Conservation (phyloP, 352 stramenopile species). For the Phytopythium oedochilum region DNA sequence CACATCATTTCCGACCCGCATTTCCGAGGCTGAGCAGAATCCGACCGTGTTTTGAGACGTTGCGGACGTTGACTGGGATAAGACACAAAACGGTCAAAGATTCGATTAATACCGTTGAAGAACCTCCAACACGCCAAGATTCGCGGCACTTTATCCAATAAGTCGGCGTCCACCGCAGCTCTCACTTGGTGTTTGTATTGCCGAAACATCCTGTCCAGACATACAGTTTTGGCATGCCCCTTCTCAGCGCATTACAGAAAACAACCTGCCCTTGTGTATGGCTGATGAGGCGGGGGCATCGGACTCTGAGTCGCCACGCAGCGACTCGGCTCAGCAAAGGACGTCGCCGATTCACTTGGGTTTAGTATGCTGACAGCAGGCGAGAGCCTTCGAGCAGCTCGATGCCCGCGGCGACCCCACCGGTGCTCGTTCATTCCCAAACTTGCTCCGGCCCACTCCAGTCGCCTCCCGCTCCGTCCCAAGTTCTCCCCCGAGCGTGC, state of each 20-base stretch:
- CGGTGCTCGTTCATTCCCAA: slow-evolving; percentile 1
- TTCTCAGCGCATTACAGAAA: not conserved
- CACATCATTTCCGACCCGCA: too few relatives aligned
- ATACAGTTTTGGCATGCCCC: not conserved
- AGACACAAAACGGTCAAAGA: not conserved
- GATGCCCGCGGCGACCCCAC: too few relatives aligned
- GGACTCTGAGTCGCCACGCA: not conserved
- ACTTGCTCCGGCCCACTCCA: not conserved
- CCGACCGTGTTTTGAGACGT: not conserved
- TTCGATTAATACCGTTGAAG: not conserved
- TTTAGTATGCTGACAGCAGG: not conserved
- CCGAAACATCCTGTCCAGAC: not conserved
- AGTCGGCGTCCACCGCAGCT: too few relatives aligned
- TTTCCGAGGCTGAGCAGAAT: too few relatives aligned
- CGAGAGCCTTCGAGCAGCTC: too few relatives aligned
- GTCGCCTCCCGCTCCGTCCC: not conserved
- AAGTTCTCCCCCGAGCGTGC: not conserved
- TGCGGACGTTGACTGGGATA: not conserved
- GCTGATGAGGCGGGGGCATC: not conserved
- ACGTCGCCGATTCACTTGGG: not conserved
- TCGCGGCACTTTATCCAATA: not conserved
- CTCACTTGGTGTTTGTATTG: not conserved
- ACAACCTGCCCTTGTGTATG: not conserved
- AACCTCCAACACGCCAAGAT: not conserved
- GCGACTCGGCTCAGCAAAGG: not conserved